Conservation (phyloP, 1,139 yeast species). For the Scheffersomyces insectosa region DNA sequence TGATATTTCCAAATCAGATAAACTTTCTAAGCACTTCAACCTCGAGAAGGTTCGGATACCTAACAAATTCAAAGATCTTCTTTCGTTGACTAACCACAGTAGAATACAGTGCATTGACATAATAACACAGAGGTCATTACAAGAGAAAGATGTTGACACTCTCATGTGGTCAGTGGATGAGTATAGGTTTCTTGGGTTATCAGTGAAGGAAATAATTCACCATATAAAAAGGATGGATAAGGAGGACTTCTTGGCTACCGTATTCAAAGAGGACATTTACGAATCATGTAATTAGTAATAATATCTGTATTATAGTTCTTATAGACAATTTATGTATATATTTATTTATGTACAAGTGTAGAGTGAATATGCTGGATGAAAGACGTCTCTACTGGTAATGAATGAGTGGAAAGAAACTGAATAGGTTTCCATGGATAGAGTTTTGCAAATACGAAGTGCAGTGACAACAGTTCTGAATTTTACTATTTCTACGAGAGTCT, state of each 20-base stretch:
- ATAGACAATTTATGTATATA: neutral
- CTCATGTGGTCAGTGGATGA: constrained; percentile 36
- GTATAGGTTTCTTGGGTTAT: constrained; percentile 31
- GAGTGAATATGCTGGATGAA: too few relatives aligned
- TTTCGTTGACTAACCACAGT: constrained; percentile 11
- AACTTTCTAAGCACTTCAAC: constrained; percentile 8
- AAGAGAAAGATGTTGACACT: constrained; percentile 22
- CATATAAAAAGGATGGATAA: constrained; percentile 8
- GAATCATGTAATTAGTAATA: neutral
- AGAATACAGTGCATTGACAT: constrained; percentile 16
- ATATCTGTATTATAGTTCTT: neutral
- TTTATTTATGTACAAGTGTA: neutral
- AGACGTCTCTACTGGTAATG: too few relatives aligned
- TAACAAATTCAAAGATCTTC: constrained; percentile 11
- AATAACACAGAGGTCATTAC: constrained; percentile 23
- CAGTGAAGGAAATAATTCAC: constrained; percentile 21
- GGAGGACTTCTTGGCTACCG: constrained; percentile 7
- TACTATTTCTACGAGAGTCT: neutral
- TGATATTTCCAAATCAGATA: constrained; percentile 1
- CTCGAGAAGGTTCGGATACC: constrained; percentile 16
- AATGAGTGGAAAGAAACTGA: too few relatives aligned
- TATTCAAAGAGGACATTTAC: neutral
- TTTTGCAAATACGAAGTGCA: neutral
- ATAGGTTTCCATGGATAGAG: too few relatives aligned
- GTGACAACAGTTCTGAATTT: neutral